phyloP scores from a whole-genome alignment of 108 stramenopile genomes.

The Ochromonas danica region DNA sequence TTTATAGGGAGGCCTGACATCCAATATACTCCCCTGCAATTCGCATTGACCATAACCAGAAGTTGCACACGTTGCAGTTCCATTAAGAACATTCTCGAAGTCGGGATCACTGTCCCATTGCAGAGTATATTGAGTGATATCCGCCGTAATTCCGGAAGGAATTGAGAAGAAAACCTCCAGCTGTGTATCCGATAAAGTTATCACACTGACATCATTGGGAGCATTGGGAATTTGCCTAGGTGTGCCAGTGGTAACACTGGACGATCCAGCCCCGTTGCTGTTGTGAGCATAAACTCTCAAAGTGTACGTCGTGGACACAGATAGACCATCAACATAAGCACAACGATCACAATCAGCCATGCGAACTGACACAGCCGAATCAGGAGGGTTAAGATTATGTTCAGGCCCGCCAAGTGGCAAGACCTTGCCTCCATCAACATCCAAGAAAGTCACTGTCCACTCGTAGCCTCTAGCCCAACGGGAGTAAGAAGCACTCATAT shows the following conservation, averaged over 20 bases:
- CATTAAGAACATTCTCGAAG: slow-evolving; percentile 51
- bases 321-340: slow-evolving; percentile 54
- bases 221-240: slow-evolving; percentile 59
- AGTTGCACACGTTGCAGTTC: slow-evolving; percentile 54
- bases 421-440: slow-evolving; percentile 45
- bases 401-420: slow-evolving; percentile 49
- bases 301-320: slow-evolving; percentile 65
- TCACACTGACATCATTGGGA: slow-evolving; percentile 48
- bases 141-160: slow-evolving; percentile 53
- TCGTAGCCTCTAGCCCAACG: slow-evolving; percentile 68
- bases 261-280: slow-evolving; percentile 47
- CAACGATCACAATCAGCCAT: slow-evolving; percentile 66
- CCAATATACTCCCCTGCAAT: slow-evolving; percentile 46
- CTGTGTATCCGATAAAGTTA: slow-evolving; percentile 51
- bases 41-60: slow-evolving; percentile 59
- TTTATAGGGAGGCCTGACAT: slow-evolving; percentile 53
- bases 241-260: slow-evolving; percentile 41
- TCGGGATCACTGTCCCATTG: slow-evolving; percentile 65
- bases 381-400: slow-evolving; percentile 52
- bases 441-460: slow-evolving; percentile 67
- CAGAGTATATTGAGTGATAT: slow-evolving; percentile 61
- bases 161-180: slow-evolving; percentile 62
- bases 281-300: slow-evolving; percentile 69
- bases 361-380: slow-evolving; percentile 47
- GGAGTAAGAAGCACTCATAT: slow-evolving; percentile 43